phyloP scores from a whole-genome alignment of 176 grass and related monocot genomes.

The Alloteropsis semialata region DNA sequence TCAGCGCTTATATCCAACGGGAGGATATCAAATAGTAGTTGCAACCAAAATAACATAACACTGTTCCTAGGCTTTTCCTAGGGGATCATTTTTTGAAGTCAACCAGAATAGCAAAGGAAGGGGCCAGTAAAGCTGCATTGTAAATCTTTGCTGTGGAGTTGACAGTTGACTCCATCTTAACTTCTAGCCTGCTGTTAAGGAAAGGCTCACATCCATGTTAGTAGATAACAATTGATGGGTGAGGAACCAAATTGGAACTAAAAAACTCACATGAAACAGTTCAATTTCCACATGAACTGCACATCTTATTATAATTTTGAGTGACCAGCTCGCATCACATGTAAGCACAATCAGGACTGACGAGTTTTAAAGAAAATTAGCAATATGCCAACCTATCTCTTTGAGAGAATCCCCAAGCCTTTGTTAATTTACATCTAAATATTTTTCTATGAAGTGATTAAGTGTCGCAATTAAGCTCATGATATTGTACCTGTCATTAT shows the following conservation, averaged over 20 bases:
- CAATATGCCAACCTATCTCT: neutral
- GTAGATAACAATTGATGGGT: neutral
- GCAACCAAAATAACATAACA: no score
- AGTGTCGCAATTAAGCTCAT: neutral
- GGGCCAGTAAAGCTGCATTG: neutral
- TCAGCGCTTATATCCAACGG: no score
- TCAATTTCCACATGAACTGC: neutral
- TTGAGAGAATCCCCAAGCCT: constrained; percentile 1
- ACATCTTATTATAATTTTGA: no score
- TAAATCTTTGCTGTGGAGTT: neutral
- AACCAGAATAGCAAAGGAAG: neutral
- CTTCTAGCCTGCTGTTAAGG: neutral
- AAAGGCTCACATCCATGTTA: neutral
- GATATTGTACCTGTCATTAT: constrained; percentile 63
- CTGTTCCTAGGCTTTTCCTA: neutral
- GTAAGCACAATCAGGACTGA: neutral
- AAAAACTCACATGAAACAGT: neutral
- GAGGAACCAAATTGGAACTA: neutral
- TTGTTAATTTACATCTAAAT: neutral
- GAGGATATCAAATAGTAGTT: no score
- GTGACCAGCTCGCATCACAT: no score
- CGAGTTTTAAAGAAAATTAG: neutral
- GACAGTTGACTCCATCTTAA: neutral
- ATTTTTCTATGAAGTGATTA: neutral
- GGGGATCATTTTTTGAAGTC: neutral